Evolutionary conservation across 352 stramenopile genomes (phyloP).

Genomic region (Saprolegnia parasitica): DNA sequence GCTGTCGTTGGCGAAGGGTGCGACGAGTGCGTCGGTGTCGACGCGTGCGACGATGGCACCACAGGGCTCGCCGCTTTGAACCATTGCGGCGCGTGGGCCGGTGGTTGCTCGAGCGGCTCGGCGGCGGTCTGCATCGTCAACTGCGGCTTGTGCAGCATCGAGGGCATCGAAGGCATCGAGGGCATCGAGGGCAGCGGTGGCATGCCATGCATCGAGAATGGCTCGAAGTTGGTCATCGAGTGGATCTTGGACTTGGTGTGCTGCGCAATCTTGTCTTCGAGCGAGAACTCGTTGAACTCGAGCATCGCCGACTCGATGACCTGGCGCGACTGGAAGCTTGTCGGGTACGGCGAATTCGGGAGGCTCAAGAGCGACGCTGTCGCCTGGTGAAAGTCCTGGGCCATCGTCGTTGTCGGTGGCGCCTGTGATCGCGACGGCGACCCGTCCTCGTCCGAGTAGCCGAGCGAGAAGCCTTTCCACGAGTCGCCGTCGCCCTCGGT

Average conservation of each 20-base stretch:
- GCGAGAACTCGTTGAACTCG: constrained; percentile 27
- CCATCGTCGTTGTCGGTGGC: neutral
- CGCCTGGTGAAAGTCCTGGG: constrained; percentile 5
- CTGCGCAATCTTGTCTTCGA: constrained; percentile 25
- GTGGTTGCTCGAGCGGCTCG: neutral
- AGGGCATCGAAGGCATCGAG: too few relatives aligned
- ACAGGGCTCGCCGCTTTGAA: neutral
- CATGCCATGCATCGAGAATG: neutral
- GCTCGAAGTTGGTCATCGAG: constrained; percentile 12
- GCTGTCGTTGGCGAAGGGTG: constrained; percentile 10
- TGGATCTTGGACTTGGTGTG: constrained; percentile 13
- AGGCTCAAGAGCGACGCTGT: constrained; percentile 9
- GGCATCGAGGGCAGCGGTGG: neutral
- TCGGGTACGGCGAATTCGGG: constrained; percentile 24
- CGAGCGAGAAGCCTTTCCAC: constrained; percentile 67
- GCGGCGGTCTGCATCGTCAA: neutral
- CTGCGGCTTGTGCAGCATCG: too few relatives aligned
- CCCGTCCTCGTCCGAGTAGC: constrained; percentile 50
- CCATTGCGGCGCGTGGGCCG: neutral
- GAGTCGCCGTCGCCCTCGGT: constrained; percentile 46
- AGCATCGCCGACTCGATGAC: constrained; percentile 24
- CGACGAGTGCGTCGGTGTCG: neutral
- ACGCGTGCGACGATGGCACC: constrained; percentile 35
- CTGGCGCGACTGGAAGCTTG: constrained; percentile 11
- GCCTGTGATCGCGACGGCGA: neutral